Base-by-base conservation (phyloP, 2,329 filamentous ascomycete species). In the Trichoderma asperellum region DNA sequence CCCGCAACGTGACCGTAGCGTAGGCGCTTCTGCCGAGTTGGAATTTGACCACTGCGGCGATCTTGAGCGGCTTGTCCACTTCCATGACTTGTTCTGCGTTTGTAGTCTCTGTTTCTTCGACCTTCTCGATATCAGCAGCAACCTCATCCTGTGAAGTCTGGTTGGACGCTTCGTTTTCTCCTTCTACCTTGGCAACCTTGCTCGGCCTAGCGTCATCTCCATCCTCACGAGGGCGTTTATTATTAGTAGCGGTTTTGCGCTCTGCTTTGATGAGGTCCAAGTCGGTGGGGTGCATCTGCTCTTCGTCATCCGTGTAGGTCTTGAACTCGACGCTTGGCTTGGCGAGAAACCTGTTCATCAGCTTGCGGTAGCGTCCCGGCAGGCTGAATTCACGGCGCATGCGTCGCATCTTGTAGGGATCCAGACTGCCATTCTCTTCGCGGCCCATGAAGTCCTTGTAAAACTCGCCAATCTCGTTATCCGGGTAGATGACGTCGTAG, bases 281-380 rank as follows among this genome's bases (percentile, higher is more conserved):
- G 78, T 99, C 96, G 0, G 96, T 99, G 70, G 91, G 88, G 4
- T 97, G 91, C 81, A 98, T 89, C 81, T 98, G 94, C 81, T 96
- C 89, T 40, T 91, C 88, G 37, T 91, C 88, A 34, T 89, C 86
- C 4, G 77, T 76, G 77, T 97, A 98, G 5, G 84, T 81, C 75
- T 87, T 89, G 12, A 97, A 87, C 70, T 92, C 87, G 69, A 89
- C 91, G 12, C 85, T 87, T 8, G 92, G 87, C 8, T 84, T 80
- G 2, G 88, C 86, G 60, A 89, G 83, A 75, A 94, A 92, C 27
- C 86, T 86, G 40, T 92, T 89, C 73, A 98, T 86, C 34, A 97
- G 77, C 79, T 95, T 96, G 72, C 96, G 89, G 80, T 99, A 99
- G 32, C 91, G 88, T 2, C 96, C 96, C 60, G 91, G 92, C 1